Conservation (phyloP, 257 asterid species). For the Ajuga chamaepitys region DNA sequence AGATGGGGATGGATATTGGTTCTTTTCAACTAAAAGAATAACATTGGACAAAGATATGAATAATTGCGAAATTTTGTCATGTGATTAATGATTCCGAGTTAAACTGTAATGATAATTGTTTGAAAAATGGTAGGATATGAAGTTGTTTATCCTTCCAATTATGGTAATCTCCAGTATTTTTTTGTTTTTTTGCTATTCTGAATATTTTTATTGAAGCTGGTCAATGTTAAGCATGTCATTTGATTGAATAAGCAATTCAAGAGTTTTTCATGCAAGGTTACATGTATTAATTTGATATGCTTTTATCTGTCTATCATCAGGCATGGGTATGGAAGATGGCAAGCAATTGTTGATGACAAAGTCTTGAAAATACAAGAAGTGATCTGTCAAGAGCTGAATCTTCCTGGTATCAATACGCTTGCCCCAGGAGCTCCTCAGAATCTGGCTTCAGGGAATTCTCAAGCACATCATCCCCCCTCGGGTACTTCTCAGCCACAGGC, state of each 20-base stretch:
- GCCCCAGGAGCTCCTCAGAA: conserved; percentile 50
- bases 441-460: conserved; percentile 34
- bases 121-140: conserved; percentile 2
- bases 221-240: neutral
- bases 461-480: conserved; percentile 29
- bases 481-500: conserved; percentile 37
- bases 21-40: neutral
- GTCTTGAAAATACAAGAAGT: conserved; percentile 75
- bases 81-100: neutral
- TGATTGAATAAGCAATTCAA: conserved; percentile 6
- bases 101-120: conserved; percentile 7
- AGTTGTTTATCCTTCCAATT: neutral
- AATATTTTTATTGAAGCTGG: conserved; percentile 7
- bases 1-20: neutral
- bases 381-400: conserved; percentile 85
- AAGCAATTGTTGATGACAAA: conserved; percentile 91
- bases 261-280: neutral
- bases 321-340: conserved; percentile 99
- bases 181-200: neutral
- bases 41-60: neutral
- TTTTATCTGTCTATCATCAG: conserved; percentile 29
- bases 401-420: conserved; percentile 50
- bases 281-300: conserved; percentile 11
- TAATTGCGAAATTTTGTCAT: neutral
- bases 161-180: neutral